Evolutionary conservation across 2,329 filamentous ascomycete genomes (phyloP).

Genomic region (Nigrospora oryzae): DNA sequence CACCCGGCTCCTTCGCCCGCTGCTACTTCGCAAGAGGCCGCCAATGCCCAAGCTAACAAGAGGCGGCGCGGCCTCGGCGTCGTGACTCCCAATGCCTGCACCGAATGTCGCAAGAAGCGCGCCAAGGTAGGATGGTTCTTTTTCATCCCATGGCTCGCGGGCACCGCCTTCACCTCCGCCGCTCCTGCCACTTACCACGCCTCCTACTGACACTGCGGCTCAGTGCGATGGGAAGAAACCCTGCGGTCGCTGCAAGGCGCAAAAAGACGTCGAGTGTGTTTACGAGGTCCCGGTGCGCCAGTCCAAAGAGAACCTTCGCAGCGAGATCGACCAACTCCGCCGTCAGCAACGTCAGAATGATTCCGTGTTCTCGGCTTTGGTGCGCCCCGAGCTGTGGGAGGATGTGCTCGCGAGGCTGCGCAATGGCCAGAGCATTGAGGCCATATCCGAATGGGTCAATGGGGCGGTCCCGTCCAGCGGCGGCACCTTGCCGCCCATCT

Average conservation of each 20-base stretch:
- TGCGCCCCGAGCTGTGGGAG: constrained; percentile 40
- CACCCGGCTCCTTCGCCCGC: constrained; percentile 9
- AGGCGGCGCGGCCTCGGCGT: constrained; percentile 45
- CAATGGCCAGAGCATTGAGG: constrained; percentile 43
- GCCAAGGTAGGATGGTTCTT: constrained; percentile 35
- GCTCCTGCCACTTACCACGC: not conserved
- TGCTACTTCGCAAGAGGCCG: constrained; percentile 4
- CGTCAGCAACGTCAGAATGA: constrained; percentile 46
- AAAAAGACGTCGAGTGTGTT: constrained; percentile 47
- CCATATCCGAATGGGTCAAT: constrained; percentile 45
- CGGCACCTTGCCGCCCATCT: not conserved
- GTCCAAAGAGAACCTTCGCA: constrained; percentile 52
- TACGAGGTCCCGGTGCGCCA: constrained; percentile 57
- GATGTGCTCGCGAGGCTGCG: constrained; percentile 46
- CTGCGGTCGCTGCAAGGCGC: constrained; percentile 45
- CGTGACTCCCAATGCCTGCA: constrained; percentile 53
- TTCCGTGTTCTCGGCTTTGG: constrained; percentile 45
- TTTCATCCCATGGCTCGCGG: not conserved
- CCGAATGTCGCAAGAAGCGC: constrained; percentile 53
- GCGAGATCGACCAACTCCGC: constrained; percentile 50
- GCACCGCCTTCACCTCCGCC: not conserved
- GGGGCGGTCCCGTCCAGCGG: constrained; percentile 11
- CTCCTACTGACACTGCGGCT: not conserved
- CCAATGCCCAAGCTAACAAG: constrained; percentile 32
- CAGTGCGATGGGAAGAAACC: constrained; percentile 53